These are phyloP conservation scores for Botrytis medusae DNA, from an alignment of 2,329 filamentous ascomycete genomes.

Conservation along the genomic window DNA sequence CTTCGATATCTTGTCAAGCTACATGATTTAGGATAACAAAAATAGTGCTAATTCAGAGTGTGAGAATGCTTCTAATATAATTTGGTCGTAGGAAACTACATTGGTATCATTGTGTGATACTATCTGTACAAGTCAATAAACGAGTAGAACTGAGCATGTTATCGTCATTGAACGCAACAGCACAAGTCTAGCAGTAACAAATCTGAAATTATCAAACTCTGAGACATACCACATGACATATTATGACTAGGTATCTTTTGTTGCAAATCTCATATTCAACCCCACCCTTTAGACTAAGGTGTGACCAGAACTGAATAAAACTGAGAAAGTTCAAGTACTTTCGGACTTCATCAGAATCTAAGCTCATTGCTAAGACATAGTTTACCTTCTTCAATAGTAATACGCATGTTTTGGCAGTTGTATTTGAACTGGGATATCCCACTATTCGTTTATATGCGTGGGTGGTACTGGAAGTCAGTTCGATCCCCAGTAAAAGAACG, in stretches of 20 bases:
- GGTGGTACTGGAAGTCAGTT: rapidly evolving
- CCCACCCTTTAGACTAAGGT: neutral
- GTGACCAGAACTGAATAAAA: neutral
- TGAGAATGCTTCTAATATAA: neutral
- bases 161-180: neutral
- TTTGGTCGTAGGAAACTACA: neutral
- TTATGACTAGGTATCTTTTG: neutral
- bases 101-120: neutral
- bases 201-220: neutral
- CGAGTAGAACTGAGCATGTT: neutral
- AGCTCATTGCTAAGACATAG: neutral
- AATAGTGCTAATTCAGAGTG: neutral
- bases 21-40: neutral
- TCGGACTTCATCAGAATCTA: neutral
- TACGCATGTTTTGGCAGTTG: neutral
- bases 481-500: neutral
- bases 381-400: neutral
- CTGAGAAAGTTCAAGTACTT: neutral
- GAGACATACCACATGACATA: neutral
- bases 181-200: neutral
- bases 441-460: neutral
- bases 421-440: neutral
- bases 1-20: neutral
- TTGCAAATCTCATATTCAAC: neutral
- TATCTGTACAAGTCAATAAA: neutral